These are phyloP conservation scores for Coffea humblotiana DNA, from an alignment of 305 asterid genomes.

Conservation along the genomic window DNA sequence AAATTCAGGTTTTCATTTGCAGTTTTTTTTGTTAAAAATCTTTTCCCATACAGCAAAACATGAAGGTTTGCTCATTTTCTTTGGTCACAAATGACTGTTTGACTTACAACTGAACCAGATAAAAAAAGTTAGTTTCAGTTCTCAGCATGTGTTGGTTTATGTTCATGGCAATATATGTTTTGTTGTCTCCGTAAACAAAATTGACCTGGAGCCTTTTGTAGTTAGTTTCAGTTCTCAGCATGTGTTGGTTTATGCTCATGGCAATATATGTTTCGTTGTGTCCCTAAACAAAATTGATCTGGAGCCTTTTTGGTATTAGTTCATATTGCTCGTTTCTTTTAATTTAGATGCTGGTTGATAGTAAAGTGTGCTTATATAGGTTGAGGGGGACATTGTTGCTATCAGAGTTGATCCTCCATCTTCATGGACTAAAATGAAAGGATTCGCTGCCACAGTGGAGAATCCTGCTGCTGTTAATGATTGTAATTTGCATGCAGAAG, in stretches of 20 bases:
- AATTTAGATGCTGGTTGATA: background rate
- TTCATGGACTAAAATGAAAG: conserved; percentile 81
- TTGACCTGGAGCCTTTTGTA: background rate
- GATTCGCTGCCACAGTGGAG: conserved; percentile 37
- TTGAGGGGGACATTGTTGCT: conserved; percentile 86
- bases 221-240: background rate
- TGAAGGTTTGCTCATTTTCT: background rate
- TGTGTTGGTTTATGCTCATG: background rate
- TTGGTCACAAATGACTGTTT: background rate
- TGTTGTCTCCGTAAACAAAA: background rate
- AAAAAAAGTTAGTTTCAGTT: background rate
- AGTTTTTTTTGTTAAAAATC: background rate
- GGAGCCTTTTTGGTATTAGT: background rate
- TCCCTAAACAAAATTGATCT: background rate
- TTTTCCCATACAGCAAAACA: background rate
- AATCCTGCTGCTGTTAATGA: conserved; percentile 31
- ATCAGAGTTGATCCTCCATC: conserved; percentile 72
- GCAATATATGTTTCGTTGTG: background rate
- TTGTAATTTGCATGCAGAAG: conserved; percentile 32
- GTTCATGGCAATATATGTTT: background rate
- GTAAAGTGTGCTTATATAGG: conserved; percentile 33
- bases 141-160: background rate
- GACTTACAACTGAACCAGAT: background rate
- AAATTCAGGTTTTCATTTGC: background rate
- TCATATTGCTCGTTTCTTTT: background rate